Percentiles rank a stretch among this genome's conserved stretches.
Conservation (phyloP, 2,329 filamentous ascomycete genomes). For the Epichloe uncinata region DNA sequence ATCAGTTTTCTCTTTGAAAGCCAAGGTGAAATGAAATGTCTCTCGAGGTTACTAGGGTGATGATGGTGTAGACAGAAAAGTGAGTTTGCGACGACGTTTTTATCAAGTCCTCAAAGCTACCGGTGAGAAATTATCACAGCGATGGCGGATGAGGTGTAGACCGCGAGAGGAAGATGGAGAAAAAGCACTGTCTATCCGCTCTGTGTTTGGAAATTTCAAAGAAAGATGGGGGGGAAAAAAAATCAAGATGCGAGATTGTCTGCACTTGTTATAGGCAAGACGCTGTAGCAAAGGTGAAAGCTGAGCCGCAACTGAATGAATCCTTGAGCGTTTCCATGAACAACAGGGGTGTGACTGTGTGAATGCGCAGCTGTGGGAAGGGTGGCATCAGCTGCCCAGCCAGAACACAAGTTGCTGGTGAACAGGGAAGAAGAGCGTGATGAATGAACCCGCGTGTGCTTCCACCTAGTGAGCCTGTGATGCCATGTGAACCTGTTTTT, state of each 20-base stretch:
- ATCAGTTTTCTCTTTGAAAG: neutral
- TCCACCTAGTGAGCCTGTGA: neutral
- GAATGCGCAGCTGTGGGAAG: neutral
- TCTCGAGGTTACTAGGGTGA: no score
- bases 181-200: neutral
- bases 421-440: neutral
- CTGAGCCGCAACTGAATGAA: neutral
- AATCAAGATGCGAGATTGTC: neutral
- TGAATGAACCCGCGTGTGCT: no score
- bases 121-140: neutral
- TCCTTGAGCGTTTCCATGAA: neutral
- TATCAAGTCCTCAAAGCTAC: neutral
- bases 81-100: neutral
- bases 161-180: neutral
- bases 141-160: no score
- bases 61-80: neutral
- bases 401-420: neutral
- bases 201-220: neutral
- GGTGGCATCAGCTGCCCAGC: neutral
- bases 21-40: no score
- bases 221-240: neutral
- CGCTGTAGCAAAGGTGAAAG: neutral
- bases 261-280: constrained; percentile 1
- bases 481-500: neutral
- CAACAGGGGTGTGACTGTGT: neutral